Percentiles rank a stretch among this genome's conserved stretches.
Conservation (phyloP, 2,329 filamentous ascomycete species). For the Colletotrichum paranaense region DNA sequence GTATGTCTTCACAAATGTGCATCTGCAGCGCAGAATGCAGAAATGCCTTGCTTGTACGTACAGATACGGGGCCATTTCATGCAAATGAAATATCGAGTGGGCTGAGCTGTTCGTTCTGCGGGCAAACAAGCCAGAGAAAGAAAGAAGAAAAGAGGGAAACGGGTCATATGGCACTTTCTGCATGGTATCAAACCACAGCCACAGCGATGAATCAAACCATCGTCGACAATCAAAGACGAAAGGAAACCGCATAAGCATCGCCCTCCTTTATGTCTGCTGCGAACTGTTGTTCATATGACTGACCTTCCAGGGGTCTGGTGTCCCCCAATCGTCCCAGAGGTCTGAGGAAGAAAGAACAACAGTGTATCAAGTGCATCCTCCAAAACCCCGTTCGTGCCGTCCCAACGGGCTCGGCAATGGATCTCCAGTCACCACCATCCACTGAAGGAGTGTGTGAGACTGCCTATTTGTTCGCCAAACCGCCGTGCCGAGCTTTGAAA, state of each 20-base stretch:
- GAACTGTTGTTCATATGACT: constrained; percentile 7
- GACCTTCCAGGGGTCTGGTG: not conserved
- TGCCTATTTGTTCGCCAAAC: constrained; percentile 21
- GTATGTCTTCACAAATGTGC: not conserved
- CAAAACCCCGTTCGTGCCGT: not conserved
- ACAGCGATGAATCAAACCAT: not conserved
- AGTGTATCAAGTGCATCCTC: not conserved
- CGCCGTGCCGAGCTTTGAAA: constrained; percentile 12
- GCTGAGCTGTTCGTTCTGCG: not conserved
- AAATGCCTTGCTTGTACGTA: not conserved
- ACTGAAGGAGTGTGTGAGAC: not conserved
- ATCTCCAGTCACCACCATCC: not conserved
- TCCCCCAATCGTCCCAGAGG: constrained; percentile 5
- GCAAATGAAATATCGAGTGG: not conserved
- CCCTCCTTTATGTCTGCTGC: not conserved
- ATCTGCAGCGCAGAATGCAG: not conserved
- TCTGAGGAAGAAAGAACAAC: not conserved
- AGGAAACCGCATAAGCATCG: constrained; percentile 1
- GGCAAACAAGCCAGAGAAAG: not conserved
- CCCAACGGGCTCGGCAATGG: constrained; percentile 30
- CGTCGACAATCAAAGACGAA: not conserved
- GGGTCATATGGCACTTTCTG: not conserved
- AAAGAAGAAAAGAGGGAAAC: not conserved
- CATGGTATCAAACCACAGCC: not conserved
- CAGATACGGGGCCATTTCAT: not conserved